Conservation (phyloP, 2,329 filamentous ascomycete genomes). For the Diaporthe sp. region DNA sequence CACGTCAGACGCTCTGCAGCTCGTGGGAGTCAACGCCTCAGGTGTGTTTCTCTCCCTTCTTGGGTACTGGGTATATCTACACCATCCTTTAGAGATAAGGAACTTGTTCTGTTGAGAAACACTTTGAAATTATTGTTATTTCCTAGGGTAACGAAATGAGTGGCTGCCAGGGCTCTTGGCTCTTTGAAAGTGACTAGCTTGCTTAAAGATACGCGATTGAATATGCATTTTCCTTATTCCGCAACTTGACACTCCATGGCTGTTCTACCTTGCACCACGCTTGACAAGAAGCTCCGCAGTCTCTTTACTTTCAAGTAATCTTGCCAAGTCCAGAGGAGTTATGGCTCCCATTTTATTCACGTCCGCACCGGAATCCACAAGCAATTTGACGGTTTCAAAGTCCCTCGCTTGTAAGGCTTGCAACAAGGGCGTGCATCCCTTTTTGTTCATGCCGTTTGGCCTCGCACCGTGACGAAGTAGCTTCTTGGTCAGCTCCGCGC, state of each 20-base stretch:
- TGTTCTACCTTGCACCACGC: neutral
- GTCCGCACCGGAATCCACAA: neutral
- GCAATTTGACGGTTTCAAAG: constrained; percentile 7
- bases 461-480: neutral
- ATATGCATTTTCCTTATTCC: no score
- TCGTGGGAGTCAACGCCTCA: no score
- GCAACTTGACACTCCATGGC: no score
- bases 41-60: no score
- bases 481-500: neutral
- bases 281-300: neutral
- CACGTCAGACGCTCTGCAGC: no score
- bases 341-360: neutral
- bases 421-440: neutral
- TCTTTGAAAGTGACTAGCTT: no score
- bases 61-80: neutral
- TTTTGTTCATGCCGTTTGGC: neutral
- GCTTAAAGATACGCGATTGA: no score
- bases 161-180: no score
- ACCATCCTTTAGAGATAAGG: no score
- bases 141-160: no score
- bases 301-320: neutral
- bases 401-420: neutral
- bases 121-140: no score
- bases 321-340: neutral
- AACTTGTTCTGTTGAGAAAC: no score